Base-by-base conservation (phyloP, 768 basidiomycete species). In the Stropharia rugosoannulata region DNA sequence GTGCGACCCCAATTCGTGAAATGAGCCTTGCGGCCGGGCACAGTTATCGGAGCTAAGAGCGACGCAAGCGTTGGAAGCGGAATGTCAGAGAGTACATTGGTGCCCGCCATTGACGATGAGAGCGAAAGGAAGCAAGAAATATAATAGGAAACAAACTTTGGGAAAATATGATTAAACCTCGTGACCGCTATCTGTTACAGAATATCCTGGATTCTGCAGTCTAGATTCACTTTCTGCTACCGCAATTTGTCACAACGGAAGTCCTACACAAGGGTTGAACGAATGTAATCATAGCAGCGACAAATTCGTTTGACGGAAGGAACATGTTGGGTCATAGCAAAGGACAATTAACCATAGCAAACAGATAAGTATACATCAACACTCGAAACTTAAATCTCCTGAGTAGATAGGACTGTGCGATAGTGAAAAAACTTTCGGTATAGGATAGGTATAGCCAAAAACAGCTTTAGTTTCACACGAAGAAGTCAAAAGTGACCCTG, bases 1-100 rank as follows among this genome's bases (percentile, higher is more conserved):
- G 90, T 93, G 50, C 73, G 78, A 4, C 87, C 94, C 96, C 96
- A 98, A 74, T 96, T 98, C 4, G 76, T 73, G 76, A 95, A 95
- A 27, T 64, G 68, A 5, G 81, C 68, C 8, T 70, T 64, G 41
- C 66, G 43, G 42, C 70, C 54, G 51, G 83, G 72, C 56, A 84
- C 65, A 36, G 83, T 82, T 60, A 88, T 76, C 46, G 83, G 82
- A 19, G 72, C 68, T 35, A 93, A 78, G 5, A 79, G 76, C 25
- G 68, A 66, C 65, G 81, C 81, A 37, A 91, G 80, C 18, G 73
- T 66, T 18, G 71, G 60, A 44, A 80, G 69, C 54, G 84, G 69
- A 42, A 82, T 72, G 51, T 72, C 65, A 54, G 70, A 64, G 52
- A 73, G 73, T 69, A 60, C 18, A 63, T 56, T 47, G 71, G 68